Conservation (phyloP, 73 alveolate species). For the Uronychia binucleata region DNA sequence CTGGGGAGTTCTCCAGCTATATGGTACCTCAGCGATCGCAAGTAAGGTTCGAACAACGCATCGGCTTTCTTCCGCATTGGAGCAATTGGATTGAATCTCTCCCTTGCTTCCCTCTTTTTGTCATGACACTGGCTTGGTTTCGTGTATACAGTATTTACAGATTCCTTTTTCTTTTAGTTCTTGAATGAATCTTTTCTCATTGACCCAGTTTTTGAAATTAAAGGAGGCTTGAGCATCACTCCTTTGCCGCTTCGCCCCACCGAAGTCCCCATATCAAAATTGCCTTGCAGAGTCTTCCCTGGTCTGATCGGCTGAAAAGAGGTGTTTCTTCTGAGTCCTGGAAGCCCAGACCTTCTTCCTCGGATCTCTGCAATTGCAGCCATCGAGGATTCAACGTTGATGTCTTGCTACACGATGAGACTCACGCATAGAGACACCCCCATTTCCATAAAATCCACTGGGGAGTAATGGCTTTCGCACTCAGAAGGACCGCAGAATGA, state of each 20-base stretch:
- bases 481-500: constrained; percentile 89
- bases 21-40: neutral
- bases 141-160: no score
- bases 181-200: no score
- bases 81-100: no score
- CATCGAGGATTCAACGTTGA: neutral
- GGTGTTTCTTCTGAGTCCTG: neutral
- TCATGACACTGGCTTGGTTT: no score
- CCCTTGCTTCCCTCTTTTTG: no score
- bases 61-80: neutral
- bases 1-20: no score
- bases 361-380: neutral
- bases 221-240: no score
- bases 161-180: no score
- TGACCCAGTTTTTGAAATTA: no score
- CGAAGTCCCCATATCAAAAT: no score
- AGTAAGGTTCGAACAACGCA: neutral
- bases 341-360: neutral
- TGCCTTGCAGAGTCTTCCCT: neutral
- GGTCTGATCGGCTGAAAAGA: neutral
- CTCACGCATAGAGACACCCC: constrained; percentile 87
- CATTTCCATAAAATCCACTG: constrained; percentile 67
- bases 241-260: no score
- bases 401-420: constrained; percentile 37
- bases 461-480: constrained; percentile 63